Conservation (phyloP, 2,329 filamentous ascomycete species). For the Laburnicola sp. region DNA sequence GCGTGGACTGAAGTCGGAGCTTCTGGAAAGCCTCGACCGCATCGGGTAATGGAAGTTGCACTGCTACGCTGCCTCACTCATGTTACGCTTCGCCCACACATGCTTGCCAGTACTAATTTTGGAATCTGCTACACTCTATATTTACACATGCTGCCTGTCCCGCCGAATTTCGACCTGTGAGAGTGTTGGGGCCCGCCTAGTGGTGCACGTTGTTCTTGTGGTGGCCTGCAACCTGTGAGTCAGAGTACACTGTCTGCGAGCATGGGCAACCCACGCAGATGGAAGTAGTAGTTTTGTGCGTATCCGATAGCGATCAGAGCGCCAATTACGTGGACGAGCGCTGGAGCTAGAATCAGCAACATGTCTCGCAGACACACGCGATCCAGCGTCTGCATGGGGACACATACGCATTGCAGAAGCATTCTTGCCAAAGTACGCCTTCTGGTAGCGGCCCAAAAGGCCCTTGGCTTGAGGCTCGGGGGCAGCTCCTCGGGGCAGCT, state of each 20-base stretch:
- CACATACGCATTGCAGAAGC: conserved; percentile 80
- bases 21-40: neutral
- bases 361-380: conserved; percentile 6
- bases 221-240: conserved; percentile 68
- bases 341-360: conserved; percentile 54
- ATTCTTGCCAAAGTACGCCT: conserved; percentile 92
- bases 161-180: conserved; percentile 12
- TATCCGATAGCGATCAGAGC: conserved; percentile 82
- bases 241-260: conserved; percentile 13
- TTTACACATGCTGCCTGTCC: conserved; percentile 38
- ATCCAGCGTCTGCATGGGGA: conserved; percentile 27
- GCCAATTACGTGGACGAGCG: conserved; percentile 83
- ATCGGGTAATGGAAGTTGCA: neutral
- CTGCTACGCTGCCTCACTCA: neutral
- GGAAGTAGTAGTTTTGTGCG: conserved; percentile 99
- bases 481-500: conserved; percentile 89
- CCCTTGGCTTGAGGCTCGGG: conserved; percentile 82
- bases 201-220: conserved; percentile 99
- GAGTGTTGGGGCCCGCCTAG: conserved; percentile 55
- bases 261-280: conserved; percentile 75
- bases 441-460: conserved; percentile 83
- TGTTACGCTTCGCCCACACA: conserved; percentile 5
- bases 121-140: conserved; percentile 44
- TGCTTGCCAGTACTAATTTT: conserved; percentile 35
- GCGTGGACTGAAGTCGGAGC: too few relatives aligned